These are phyloP conservation scores for Prunus campanulata DNA, from an alignment of 306 rosid species.

Conservation along the genomic window DNA sequence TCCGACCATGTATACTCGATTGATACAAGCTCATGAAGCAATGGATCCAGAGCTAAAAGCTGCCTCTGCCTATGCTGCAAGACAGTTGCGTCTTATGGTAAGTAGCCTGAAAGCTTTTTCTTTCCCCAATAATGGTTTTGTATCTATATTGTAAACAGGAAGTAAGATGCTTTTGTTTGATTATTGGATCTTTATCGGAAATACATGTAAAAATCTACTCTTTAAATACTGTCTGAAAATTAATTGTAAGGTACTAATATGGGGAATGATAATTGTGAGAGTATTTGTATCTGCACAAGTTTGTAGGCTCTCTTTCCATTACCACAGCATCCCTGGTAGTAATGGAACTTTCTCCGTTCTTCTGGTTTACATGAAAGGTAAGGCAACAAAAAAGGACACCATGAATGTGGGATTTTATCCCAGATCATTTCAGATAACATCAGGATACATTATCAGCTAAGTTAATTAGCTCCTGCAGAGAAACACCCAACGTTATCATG, in stretches of 20 bases:
- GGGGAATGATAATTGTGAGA: not conserved
- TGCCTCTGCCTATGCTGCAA: slow-evolving; percentile 74
- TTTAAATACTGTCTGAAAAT: not conserved
- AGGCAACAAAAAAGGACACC: not conserved
- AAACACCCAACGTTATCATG: slow-evolving; percentile 8
- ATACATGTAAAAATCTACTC: not conserved
- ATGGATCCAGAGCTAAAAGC: slow-evolving; percentile 76
- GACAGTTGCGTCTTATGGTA: slow-evolving; percentile 94
- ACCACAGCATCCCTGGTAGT: not conserved
- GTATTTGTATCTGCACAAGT: not conserved
- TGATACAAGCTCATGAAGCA: slow-evolving; percentile 81
- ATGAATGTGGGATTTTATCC: not conserved
- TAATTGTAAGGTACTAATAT: not conserved
- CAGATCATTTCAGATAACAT: not conserved
- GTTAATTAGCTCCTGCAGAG: not conserved
- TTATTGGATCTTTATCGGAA: not conserved
- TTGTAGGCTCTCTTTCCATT: not conserved
- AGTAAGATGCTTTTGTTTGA: not conserved
- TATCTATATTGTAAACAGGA: not conserved
- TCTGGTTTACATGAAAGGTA: not conserved
- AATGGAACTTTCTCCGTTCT: not conserved
- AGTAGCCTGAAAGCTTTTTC: slow-evolving; percentile 19
- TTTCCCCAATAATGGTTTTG: not conserved
- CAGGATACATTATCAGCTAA: not conserved
- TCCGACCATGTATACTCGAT: slow-evolving; percentile 81